Conservation (phyloP, 2,329 filamentous ascomycete species). For the Akanthomyces lecanii region DNA sequence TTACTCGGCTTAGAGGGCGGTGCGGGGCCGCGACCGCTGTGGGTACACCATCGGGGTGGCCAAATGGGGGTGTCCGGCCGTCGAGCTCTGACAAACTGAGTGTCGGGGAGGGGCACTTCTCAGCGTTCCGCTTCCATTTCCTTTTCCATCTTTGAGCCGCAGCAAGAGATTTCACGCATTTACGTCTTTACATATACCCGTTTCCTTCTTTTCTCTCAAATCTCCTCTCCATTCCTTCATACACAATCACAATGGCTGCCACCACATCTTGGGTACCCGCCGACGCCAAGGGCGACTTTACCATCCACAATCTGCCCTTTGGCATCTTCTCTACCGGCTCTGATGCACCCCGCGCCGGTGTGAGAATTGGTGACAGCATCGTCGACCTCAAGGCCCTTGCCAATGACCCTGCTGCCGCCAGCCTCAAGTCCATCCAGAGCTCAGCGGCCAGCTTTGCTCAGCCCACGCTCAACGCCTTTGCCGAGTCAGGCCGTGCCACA, state of each 20-base stretch:
- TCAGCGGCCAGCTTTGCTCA: constrained; percentile 32
- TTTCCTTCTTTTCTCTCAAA: not conserved
- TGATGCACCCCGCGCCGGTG: constrained; percentile 53
- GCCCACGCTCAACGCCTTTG: constrained; percentile 65
- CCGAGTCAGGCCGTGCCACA: constrained; percentile 64
- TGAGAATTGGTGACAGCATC: constrained; percentile 65
- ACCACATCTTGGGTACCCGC: constrained; percentile 18
- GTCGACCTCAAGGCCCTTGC: constrained; percentile 49
- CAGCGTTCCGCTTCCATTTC: not conserved
- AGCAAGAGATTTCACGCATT: not conserved
- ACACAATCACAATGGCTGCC: constrained; percentile 13
- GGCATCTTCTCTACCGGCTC: constrained; percentile 63
- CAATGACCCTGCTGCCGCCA: constrained; percentile 3
- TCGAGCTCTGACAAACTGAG: not conserved
- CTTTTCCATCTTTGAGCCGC: not conserved
- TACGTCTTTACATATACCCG: not conserved
- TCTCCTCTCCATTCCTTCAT: not conserved
- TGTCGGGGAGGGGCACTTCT: not conserved
- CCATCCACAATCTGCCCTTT: constrained; percentile 69
- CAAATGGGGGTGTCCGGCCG: constrained; percentile 8
- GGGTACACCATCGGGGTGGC: not conserved
- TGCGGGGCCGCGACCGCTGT: not conserved
- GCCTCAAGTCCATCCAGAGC: constrained; percentile 26
- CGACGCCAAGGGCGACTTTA: constrained; percentile 44
- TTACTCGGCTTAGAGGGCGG: constrained; percentile 2